These are phyloP conservation scores for Aethionema arabicum DNA, from an alignment of 345 rosid species.

Conservation along the genomic window DNA sequence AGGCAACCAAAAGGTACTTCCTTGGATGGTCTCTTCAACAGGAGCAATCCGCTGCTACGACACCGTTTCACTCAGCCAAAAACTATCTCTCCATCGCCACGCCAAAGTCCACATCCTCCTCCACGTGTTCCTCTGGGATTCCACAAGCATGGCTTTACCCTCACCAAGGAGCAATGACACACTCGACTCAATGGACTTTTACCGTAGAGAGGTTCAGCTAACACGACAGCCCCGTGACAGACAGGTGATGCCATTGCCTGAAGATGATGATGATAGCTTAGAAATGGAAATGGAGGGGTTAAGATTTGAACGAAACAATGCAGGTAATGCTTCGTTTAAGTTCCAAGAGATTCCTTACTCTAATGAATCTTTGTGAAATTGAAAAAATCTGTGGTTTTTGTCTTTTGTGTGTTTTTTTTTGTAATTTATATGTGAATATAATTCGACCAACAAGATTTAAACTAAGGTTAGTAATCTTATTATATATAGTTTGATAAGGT, in stretches of 20 bases:
- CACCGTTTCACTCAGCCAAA: slow-evolving; percentile 86
- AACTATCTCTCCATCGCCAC: slow-evolving; percentile 87
- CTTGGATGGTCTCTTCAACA: slow-evolving; percentile 86
- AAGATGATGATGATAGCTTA: slow-evolving; percentile 6
- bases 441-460: slow-evolving; percentile 10
- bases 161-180: slow-evolving; percentile 34
- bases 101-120: slow-evolving; percentile 68
- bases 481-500: no score
- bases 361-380: slow-evolving; percentile 42
- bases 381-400: background rate
- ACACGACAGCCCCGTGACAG: slow-evolving; percentile 52
- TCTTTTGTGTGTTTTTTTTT: slow-evolving; percentile 13
- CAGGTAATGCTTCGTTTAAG: slow-evolving; percentile 76
- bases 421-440: slow-evolving; percentile 14
- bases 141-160: slow-evolving; percentile 31
- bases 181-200: slow-evolving; percentile 34
- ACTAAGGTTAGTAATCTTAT: background rate
- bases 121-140: slow-evolving; percentile 75
- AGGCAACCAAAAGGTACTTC: slow-evolving; percentile 79
- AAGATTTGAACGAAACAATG: slow-evolving; percentile 59
- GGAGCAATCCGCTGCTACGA: slow-evolving; percentile 88
- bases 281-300: slow-evolving; percentile 7
- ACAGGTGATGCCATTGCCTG: slow-evolving; percentile 59
- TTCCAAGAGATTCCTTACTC: slow-evolving; percentile 70
- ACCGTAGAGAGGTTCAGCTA: slow-evolving; percentile 33